Conservation (phyloP, 148 eudicot species). For the Talinum fruticosum region DNA sequence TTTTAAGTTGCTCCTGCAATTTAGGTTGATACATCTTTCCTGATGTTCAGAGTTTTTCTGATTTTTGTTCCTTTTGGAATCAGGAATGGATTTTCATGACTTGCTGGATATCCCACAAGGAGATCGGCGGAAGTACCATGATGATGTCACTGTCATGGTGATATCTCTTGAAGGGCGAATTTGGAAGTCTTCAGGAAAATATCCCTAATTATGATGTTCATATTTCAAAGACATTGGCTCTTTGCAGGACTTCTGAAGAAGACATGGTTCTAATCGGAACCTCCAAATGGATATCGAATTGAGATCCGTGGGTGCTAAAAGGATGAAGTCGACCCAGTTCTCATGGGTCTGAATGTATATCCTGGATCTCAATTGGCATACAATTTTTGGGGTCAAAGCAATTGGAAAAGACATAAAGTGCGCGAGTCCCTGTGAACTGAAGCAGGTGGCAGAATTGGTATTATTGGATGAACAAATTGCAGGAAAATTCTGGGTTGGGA, state of each 20-base stretch:
- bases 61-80: background rate
- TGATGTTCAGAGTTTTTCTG: background rate
- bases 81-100: slow-evolving; percentile 99
- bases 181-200: slow-evolving; percentile 99
- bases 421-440: background rate
- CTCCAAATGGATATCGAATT: slow-evolving; percentile 13
- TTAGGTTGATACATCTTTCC: slow-evolving; percentile 8
- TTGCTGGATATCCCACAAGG: slow-evolving; percentile 98
- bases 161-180: slow-evolving; percentile 98
- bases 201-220: slow-evolving; percentile 45
- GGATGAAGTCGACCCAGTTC: slow-evolving; percentile 13
- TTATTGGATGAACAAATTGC: slow-evolving; percentile 3
- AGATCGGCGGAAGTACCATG: slow-evolving; percentile 95
- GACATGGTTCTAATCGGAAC: slow-evolving; percentile 11
- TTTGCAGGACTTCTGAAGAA: background rate
- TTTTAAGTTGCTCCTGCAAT: too few species aligned
- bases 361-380: background rate
- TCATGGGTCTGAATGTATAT: slow-evolving; percentile 9
- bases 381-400: background rate
- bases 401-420: slow-evolving; percentile 2
- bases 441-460: slow-evolving; percentile 9
- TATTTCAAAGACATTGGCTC: slow-evolving; percentile 20
- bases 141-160: slow-evolving; percentile 99
- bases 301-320: background rate
- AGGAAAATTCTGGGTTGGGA: slow-evolving; percentile 17